Conservation (phyloP, 2,329 filamentous ascomycete genomes). For the Seiridium cupressi region DNA sequence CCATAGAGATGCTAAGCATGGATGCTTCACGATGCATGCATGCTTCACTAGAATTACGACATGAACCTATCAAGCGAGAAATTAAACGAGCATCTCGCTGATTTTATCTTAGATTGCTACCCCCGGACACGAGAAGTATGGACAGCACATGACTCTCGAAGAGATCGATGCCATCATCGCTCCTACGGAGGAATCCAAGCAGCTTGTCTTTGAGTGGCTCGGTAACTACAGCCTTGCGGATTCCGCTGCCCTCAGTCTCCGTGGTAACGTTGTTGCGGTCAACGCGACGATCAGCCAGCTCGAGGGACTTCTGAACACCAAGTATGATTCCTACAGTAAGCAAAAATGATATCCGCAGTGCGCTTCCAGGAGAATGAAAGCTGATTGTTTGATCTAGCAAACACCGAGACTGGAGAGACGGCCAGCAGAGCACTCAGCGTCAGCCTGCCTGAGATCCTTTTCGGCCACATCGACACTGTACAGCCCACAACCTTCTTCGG, state of each 20-base stretch:
- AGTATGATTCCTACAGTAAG: slow-evolving; percentile 8
- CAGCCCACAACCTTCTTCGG: slow-evolving; percentile 9
- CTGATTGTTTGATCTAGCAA: background rate
- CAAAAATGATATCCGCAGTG: background rate
- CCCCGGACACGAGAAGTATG: slow-evolving; percentile 6
- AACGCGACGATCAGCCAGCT: slow-evolving; percentile 3
- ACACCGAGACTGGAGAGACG: slow-evolving; percentile 1
- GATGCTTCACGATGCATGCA: no score
- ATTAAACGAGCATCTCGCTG: background rate
- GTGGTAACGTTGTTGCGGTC: slow-evolving; percentile 3
- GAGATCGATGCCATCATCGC: slow-evolving; percentile 9
- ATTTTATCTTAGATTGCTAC: slow-evolving; percentile 1
- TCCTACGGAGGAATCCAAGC: slow-evolving; percentile 4
- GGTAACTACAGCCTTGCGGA: slow-evolving; percentile 2
- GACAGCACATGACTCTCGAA: slow-evolving; percentile 4
- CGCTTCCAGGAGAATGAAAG: background rate
- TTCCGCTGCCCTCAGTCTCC: background rate
- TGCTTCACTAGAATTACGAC: no score
- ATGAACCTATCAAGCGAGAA: no score
- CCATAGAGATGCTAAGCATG: no score
- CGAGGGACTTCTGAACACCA: slow-evolving; percentile 7
- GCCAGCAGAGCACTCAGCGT: background rate
- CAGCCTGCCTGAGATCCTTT: background rate
- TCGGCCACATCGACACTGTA: slow-evolving; percentile 1
- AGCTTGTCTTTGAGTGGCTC: slow-evolving; percentile 6